Percentiles rank a stretch among this genome's conserved stretches.
Evolutionary conservation across 495 filamentous ascomycete species (phyloP).

Genomic region (Bryoglossum gracile): DNA sequence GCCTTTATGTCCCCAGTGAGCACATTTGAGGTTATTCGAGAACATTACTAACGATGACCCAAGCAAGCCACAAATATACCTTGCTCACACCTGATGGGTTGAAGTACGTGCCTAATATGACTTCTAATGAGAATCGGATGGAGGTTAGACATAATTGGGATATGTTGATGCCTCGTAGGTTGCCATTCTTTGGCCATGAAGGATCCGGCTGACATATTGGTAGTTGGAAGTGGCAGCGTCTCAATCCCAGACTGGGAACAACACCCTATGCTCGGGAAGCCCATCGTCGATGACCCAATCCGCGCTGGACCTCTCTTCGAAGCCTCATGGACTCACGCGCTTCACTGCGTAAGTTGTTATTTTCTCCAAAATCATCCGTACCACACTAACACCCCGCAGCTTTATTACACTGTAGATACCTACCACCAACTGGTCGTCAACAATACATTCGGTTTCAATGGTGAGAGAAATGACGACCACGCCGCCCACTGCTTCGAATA

Average conservation of each 20-base stretch:
- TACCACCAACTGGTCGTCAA: slow-evolving; percentile 28
- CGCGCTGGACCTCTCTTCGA: slow-evolving; percentile 26
- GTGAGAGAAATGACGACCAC: slow-evolving; percentile 25
- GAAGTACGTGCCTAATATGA: slow-evolving; percentile 28
- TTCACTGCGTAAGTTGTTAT: slow-evolving; percentile 23
- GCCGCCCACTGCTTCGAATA: slow-evolving; percentile 30
- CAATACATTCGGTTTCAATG: slow-evolving; percentile 19
- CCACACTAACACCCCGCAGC: slow-evolving; percentile 4
- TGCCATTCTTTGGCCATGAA: too few species aligned
- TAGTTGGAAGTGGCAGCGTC: slow-evolving; percentile 27
- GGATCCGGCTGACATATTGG: neutral
- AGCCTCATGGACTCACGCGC: slow-evolving; percentile 29
- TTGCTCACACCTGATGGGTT: slow-evolving; percentile 25
- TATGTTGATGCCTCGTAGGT: slow-evolving; percentile 27
- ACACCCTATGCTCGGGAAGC: slow-evolving; percentile 26
- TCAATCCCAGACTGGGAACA: slow-evolving; percentile 24
- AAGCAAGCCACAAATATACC: slow-evolving; percentile 24
- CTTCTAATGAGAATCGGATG: slow-evolving; percentile 23
- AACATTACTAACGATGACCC: neutral
- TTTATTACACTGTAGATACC: slow-evolving; percentile 28
- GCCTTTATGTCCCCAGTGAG: slow-evolving; percentile 26
- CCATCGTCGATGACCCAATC: slow-evolving; percentile 27
- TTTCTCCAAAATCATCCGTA: neutral
- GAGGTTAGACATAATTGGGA: slow-evolving; percentile 26
- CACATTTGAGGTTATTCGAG: too few species aligned